A percentile compares a stretch with the other conserved stretches of the same genome.
phyloP scores from a whole-genome alignment of 176 grass and related monocot genomes.

The Eremochloa ophiuroides region DNA sequence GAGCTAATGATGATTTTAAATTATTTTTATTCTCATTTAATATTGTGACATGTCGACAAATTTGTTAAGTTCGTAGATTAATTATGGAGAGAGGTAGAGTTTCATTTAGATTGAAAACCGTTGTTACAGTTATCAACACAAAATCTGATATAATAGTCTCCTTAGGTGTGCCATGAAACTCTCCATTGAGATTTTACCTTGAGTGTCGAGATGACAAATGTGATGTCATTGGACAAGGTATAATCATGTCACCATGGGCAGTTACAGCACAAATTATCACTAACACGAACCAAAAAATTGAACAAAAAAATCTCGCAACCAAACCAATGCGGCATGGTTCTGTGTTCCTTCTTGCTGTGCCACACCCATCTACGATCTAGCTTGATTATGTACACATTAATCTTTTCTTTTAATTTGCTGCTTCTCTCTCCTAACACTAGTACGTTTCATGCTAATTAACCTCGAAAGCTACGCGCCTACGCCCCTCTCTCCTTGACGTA shows the following conservation, averaged over 20 bases:
- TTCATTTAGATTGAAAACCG: no score
- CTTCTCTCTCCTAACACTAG: background rate
- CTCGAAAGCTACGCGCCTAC: background rate
- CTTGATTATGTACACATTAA: constrained; percentile 27
- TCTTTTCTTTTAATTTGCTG: background rate
- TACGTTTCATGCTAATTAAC: background rate
- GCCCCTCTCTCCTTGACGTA: constrained; percentile 45
- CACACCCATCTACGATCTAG: constrained; percentile 23
- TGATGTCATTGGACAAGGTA: background rate
- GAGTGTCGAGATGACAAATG: background rate
- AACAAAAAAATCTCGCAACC: background rate
- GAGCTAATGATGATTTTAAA: no score
- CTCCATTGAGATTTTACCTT: no score
- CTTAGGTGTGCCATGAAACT: no score
- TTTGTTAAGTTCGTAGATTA: no score
- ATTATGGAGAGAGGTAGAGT: no score
- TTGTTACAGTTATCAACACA: no score
- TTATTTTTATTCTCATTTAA: no score
- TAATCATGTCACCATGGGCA: background rate
- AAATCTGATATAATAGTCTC: no score
- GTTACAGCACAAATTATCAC: constrained; percentile 2
- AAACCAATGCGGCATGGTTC: constrained; percentile 23
- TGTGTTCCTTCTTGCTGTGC: background rate
- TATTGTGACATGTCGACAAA: no score
- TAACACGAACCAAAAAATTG: background rate